Evolutionary conservation across 108 stramenopile species (phyloP), one percentile per base, ranked within the genome.

Genomic region (Fragilariopsis cylindrus): DNA sequence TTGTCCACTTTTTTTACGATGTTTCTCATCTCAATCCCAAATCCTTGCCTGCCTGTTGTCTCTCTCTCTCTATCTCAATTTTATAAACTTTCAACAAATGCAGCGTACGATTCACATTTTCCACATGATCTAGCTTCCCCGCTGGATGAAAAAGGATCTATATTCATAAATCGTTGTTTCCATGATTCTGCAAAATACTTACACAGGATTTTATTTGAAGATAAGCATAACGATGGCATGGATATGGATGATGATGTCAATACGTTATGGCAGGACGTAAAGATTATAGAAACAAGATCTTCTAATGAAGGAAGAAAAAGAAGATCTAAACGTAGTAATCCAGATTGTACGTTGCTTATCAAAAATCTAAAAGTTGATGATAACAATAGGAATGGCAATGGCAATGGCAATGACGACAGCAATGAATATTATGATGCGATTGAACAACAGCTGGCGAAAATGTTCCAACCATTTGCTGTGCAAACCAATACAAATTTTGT

Each of bases 61-160:
- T 30, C 30, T 30, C 30, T 30, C 1, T 21, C 21, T 30, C 21
- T 30, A 1, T 30, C 21, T 30, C 21, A 30, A 30, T 30, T 30
- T 30, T 30, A 30, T 30, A 30, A 30, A 30, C 30, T 30, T 30
- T 30, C 30, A 30, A 30, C 30, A 30, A 30, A 30, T 30, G 2
- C 2, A 30, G 30, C 94, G 9, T 87, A 75, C 65, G 81, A 85
- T 50, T 87, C 87, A 47, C 90, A 90, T 57, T 81, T 76, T 58
- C 91, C 88, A 2, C 94, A 95, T 57, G 88, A 95, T 79, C 71
- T 95, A 12, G 89, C 86, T 9, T 77, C 62, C 58, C 90, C 87
- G 53, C 65, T 81, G 53, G 70, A 79, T 13, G 92, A 87, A 57
- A 57, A 19, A 16, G 85, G 86, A 19, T 76, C 76, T 56, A 74